Conservation (phyloP, 2,329 filamentous ascomycete genomes). For the Colletotrichum plurivorum region DNA sequence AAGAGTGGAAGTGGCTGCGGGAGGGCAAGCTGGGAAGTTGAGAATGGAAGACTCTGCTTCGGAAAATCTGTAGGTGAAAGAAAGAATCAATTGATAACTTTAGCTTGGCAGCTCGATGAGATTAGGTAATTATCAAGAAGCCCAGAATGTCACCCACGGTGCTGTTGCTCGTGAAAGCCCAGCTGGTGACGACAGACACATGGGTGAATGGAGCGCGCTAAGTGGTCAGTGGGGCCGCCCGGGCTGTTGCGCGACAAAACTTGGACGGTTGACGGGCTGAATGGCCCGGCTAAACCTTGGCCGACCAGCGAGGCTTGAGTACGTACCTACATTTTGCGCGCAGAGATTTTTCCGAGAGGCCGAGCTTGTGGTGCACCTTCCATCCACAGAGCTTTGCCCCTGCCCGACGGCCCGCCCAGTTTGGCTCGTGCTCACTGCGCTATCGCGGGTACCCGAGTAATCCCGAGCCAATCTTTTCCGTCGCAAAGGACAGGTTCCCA, state of each 20-base stretch:
- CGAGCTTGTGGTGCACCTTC: constrained; percentile 5
- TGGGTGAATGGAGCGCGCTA: constrained; percentile 37
- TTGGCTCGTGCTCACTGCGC: constrained; percentile 19
- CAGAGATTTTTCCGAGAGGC: constrained; percentile 33
- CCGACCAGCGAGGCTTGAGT: neutral
- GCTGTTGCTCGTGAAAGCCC: constrained; percentile 2
- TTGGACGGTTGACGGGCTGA: constrained; percentile 13
- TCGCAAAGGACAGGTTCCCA: constrained; percentile 39
- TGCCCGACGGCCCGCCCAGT: neutral
- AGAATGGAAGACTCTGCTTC: neutral
- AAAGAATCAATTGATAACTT: neutral
- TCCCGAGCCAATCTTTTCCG: constrained; percentile 41
- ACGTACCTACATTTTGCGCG: neutral
- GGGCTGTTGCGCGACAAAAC: constrained; percentile 7
- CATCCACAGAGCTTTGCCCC: neutral
- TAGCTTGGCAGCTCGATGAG: neutral
- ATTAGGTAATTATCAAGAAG: constrained; percentile 28
- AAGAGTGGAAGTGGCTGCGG: constrained; percentile 3
- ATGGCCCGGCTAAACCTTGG: constrained; percentile 32
- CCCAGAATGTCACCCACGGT: constrained; percentile 1
- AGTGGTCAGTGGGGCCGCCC: constrained; percentile 27
- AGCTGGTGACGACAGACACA: constrained; percentile 27
- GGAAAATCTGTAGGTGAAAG: too few relatives aligned
- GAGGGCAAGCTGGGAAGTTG: too few relatives aligned
- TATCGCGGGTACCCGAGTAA: constrained; percentile 40